phyloP scores from a whole-genome alignment of 2,329 filamentous ascomycete species.

The Fulvia fulva region DNA sequence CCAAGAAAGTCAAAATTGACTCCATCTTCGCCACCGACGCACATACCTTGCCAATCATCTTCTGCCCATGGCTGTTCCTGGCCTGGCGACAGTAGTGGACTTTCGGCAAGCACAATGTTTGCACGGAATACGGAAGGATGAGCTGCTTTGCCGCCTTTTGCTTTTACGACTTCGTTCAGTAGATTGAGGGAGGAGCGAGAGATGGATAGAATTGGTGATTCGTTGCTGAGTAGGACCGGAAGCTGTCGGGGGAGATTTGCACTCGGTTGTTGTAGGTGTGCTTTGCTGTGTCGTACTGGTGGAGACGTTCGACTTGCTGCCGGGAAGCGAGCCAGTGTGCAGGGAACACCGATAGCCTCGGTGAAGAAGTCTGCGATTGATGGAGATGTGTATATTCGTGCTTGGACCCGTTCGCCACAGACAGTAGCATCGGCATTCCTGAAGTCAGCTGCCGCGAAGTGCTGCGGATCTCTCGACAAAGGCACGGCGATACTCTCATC shows the following conservation, averaged over 20 bases:
- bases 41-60: constrained; percentile 69
- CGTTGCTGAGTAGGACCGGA: constrained; percentile 80
- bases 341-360: constrained; percentile 68
- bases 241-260: constrained; percentile 10
- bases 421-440: constrained; percentile 57
- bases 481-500: constrained; percentile 46
- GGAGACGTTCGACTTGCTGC: constrained; percentile 53
- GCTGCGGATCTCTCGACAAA: constrained; percentile 62
- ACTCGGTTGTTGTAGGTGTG: constrained; percentile 52
- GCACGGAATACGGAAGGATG: constrained; percentile 76
- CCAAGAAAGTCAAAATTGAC: constrained; percentile 70
- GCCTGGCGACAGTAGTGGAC: constrained; percentile 40
- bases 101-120: constrained; percentile 71
- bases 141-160: constrained; percentile 60
- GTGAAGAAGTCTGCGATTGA: constrained; percentile 75
- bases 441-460: constrained; percentile 45
- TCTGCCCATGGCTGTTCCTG: constrained; percentile 66
- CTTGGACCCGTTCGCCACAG: constrained; percentile 73
- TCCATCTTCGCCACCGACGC: constrained; percentile 51
- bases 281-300: constrained; percentile 65
- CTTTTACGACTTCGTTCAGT: constrained; percentile 68
- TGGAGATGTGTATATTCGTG: constrained; percentile 64
- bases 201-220: constrained; percentile 86
- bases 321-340: constrained; percentile 79
- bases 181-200: constrained; percentile 73